A percentile compares a stretch with the other conserved stretches of the same genome.
These are phyloP conservation scores for Hymenoscyphus infarciens DNA, from an alignment of 2,329 filamentous ascomycete genomes.

Conservation along the genomic window DNA sequence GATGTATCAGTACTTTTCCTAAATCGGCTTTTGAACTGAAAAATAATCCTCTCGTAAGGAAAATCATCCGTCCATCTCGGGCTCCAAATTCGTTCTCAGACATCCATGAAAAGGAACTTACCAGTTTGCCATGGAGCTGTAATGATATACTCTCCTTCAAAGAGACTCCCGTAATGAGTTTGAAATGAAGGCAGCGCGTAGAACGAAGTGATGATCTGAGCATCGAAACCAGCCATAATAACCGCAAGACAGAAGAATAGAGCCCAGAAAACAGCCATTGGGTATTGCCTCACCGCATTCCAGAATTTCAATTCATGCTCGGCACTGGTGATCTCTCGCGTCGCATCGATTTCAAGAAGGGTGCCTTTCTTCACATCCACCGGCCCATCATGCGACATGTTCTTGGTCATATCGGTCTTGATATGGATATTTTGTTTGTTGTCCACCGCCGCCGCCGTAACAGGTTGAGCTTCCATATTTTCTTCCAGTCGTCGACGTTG, in stretches of 20 bases:
- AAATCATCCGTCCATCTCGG: background rate
- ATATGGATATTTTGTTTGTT: slow-evolving; percentile 3
- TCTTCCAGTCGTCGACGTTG: background rate
- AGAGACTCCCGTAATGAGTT: slow-evolving; percentile 20
- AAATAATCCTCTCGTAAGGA: background rate
- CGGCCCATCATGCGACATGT: background rate
- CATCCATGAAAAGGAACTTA: background rate
- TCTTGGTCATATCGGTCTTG: slow-evolving; percentile 5
- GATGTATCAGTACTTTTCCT: background rate
- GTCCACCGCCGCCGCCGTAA: background rate
- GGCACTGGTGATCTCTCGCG: slow-evolving; percentile 17
- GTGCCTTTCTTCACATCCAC: slow-evolving; percentile 19
- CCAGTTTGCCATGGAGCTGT: slow-evolving; percentile 30
- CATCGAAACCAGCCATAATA: slow-evolving; percentile 29
- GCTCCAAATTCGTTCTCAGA: background rate
- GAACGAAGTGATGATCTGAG: slow-evolving; percentile 26
- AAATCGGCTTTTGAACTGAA: background rate
- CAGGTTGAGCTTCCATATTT: background rate
- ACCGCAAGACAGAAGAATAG: slow-evolving; percentile 28
- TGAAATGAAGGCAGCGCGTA: slow-evolving; percentile 30
- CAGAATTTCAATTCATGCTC: slow-evolving; percentile 28
- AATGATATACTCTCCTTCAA: slow-evolving; percentile 24
- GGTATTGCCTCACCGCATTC: slow-evolving; percentile 24
- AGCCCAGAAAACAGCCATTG: slow-evolving; percentile 26
- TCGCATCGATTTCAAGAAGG: slow-evolving; percentile 26